A percentile compares a stretch with the other conserved stretches of the same genome.
Conservation (phyloP, 371 early-diverging fungal genomes). For the Mucor indicus region DNA sequence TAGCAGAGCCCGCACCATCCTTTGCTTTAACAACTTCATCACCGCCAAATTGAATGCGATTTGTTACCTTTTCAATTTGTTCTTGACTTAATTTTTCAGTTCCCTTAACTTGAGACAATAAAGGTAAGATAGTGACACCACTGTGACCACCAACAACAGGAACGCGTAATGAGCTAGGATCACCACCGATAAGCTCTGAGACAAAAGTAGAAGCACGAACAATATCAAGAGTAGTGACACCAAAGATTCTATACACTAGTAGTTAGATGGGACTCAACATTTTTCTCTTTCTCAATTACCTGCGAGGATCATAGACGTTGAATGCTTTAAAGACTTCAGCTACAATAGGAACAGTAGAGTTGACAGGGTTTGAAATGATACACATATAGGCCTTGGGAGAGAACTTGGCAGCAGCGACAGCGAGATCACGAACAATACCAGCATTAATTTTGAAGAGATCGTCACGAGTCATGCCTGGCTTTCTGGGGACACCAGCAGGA, state of each 20-base stretch:
- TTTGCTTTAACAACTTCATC: constrained; percentile 96
- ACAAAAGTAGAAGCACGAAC: constrained; percentile 88
- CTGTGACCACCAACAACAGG: constrained; percentile 93
- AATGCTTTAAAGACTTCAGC: constrained; percentile 93
- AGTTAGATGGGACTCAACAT: too few relatives aligned
- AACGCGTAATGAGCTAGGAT: constrained; percentile 59
- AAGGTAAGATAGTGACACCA: constrained; percentile 86
- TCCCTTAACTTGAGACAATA: constrained; percentile 63
- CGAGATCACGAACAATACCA: constrained; percentile 89
- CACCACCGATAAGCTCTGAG: constrained; percentile 48
- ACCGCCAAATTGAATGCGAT: constrained; percentile 93
- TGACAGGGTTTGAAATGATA: constrained; percentile 99
- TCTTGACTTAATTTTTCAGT: constrained; percentile 62
- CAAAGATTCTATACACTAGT: constrained; percentile 79
- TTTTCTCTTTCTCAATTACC: constrained; percentile 34
- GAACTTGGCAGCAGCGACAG: constrained; percentile 57
- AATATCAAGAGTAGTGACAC: constrained; percentile 89
- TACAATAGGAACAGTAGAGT: constrained; percentile 98
- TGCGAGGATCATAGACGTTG: constrained; percentile 85
- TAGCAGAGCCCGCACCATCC: constrained; percentile 79
- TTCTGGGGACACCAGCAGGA: constrained; percentile 99
- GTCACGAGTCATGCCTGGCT: constrained; percentile 99
- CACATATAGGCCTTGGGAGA: constrained; percentile 95
- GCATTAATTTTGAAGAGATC: constrained; percentile 98
- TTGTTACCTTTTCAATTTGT: constrained; percentile 72